phyloP scores from a whole-genome alignment of 345 rosid species.

The Eucalyptus grandis region DNA sequence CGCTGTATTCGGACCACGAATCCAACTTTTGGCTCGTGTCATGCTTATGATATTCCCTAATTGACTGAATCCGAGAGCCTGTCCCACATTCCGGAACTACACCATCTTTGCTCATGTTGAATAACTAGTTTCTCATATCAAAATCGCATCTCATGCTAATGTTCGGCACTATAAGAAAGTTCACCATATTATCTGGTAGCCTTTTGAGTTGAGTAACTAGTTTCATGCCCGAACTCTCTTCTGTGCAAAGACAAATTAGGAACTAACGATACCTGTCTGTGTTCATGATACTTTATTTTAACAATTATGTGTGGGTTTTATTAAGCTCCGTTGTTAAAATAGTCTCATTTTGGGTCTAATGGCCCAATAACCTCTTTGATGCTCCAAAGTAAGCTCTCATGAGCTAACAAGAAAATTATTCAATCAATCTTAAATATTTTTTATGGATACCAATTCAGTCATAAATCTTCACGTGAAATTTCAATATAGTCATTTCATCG shows the following conservation, averaged over 20 bases:
- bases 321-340: background rate
- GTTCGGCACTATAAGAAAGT: background rate
- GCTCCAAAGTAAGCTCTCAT: background rate
- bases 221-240: background rate
- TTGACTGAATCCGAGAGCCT: background rate
- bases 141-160: background rate
- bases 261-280: background rate
- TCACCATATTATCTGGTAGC: background rate
- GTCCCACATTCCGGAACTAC: background rate
- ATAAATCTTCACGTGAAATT: background rate
- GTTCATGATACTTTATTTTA: background rate
- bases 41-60: background rate
- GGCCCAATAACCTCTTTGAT: background rate
- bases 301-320: background rate
- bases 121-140: background rate
- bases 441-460: background rate
- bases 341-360: background rate
- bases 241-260: background rate
- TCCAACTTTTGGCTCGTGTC: background rate
- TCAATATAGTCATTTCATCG: accelerated
- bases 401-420: too few relatives aligned
- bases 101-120: background rate
- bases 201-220: background rate
- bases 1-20: background rate
- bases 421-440: background rate